Evolutionary conservation across 2,329 filamentous ascomycete species (phyloP), one percentile per base, ranked within the genome.

Genomic region (Metarhizium rileyi): DNA sequence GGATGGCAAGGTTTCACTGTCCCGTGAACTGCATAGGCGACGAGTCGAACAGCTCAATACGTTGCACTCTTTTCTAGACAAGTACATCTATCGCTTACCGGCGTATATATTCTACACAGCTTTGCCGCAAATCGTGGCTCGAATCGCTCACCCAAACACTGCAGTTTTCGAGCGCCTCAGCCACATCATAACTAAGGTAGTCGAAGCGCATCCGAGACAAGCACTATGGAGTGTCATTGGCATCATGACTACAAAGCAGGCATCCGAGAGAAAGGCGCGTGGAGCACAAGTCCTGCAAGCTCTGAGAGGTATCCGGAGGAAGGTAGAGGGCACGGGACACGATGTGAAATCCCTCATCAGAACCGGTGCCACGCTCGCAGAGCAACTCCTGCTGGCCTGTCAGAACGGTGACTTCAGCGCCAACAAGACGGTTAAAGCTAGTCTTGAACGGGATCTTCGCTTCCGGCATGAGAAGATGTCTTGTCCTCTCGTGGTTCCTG

Each of bases 71-170:
- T 85, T 90, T 55, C 70, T 97, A 53, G 81, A 83, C 63, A 94
- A 91, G 66, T 90, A 95, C 63, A 77, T 91, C 18, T 67, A 75
- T 22, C 76, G 81, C 5, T 73, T 90, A 52, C 86, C 87, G 2
- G 78, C 85, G 1, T 90, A 86, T 59, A 79, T 89, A 28, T 90
- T 89, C 65, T 91, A 90, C 62, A 86, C 84, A 2, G 76, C 91
- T 5, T 74, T 99, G 40, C 87, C 93, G 5, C 93, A 98, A 66
- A 86, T 98, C 53, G 87, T 98, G 50, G 93, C 91, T n/a, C 84
- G 93, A 28, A 96, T 99, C 59, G 87, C 87, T 43, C 93, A 98
- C 68, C 82, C 85, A 1, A 87, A 95, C 63, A 67, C 67, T 4
- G 79, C 82, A 1, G 89, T 95, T 2, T 94, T 88, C 67, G 80